These are phyloP conservation scores for Citrus cavaleriei DNA, from an alignment of 345 rosid species.

Conservation along the genomic window DNA sequence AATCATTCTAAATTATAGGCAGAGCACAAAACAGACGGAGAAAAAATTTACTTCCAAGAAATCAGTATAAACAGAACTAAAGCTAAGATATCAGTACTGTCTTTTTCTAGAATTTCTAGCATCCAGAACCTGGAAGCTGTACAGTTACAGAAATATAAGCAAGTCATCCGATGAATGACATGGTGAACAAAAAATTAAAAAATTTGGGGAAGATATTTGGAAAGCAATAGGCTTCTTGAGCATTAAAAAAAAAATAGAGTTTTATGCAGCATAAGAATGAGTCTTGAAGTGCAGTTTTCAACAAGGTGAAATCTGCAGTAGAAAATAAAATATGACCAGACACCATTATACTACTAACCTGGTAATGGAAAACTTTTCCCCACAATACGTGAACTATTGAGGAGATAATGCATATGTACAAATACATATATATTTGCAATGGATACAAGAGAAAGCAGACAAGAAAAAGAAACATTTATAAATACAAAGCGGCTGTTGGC, in stretches of 20 bases:
- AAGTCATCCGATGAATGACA: not conserved
- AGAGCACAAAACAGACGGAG: not conserved
- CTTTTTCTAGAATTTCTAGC: not conserved
- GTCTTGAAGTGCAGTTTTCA: no score
- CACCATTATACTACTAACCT: not conserved
- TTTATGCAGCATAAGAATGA: no score
- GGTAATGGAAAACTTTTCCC: not conserved
- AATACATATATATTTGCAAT: no score
- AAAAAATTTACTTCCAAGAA: not conserved
- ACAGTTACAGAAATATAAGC: not conserved
- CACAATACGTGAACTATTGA: not conserved
- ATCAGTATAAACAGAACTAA: not conserved
- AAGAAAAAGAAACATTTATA: not conserved
- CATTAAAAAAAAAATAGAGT: no score
- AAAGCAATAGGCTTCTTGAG: not conserved
- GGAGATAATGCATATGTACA: not conserved
- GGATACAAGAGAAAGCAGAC: not conserved
- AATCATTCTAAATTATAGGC: not conserved
- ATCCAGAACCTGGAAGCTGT: not conserved
- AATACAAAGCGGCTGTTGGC: not conserved
- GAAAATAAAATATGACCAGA: no score
- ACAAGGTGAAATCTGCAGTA: no score
- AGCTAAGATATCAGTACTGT: not conserved
- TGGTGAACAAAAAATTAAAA: not conserved
- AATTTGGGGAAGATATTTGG: not conserved